phyloP scores from a whole-genome alignment of 257 asterid genomes.

The Primulina tabacum region DNA sequence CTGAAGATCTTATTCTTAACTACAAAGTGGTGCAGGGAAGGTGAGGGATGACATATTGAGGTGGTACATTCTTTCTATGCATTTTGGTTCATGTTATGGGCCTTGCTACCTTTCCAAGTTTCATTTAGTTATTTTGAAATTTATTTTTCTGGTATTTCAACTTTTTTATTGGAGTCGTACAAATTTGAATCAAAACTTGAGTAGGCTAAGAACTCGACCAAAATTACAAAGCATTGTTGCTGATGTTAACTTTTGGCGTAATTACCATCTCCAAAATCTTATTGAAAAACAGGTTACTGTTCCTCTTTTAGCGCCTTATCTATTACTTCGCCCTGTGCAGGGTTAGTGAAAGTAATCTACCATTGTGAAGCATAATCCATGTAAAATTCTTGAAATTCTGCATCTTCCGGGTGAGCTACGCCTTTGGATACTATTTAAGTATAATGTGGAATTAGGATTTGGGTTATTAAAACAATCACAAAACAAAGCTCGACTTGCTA shows the following conservation, averaged over 20 bases:
- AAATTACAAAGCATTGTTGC: neutral
- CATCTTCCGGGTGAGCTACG: conserved; percentile 19
- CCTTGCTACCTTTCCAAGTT: neutral
- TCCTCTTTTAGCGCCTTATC: neutral
- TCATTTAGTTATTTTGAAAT: neutral
- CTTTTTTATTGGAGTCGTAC: neutral
- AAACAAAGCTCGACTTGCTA: conserved; percentile 15
- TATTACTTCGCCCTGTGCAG: conserved; percentile 4
- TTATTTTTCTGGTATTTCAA: neutral
- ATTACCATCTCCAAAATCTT: neutral
- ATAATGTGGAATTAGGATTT: neutral
- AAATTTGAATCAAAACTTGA: neutral
- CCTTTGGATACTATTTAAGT: neutral
- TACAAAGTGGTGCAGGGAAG: conserved; percentile 56
- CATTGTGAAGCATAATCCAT: conserved; percentile 25
- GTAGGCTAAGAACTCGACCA: neutral
- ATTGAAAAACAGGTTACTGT: neutral
- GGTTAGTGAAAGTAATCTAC: conserved; percentile 3
- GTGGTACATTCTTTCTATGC: conserved; percentile 22
- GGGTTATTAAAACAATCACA: conserved; percentile 22
- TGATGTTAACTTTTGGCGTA: neutral
- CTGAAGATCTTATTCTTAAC: conserved; percentile 88
- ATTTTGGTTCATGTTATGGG: neutral
- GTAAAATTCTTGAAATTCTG: conserved; percentile 32
- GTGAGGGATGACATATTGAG: conserved; percentile 40